Evolutionary conservation across 192 early-diverging fungal genomes (phyloP).

Genomic region (Backusella tuberculispora): DNA sequence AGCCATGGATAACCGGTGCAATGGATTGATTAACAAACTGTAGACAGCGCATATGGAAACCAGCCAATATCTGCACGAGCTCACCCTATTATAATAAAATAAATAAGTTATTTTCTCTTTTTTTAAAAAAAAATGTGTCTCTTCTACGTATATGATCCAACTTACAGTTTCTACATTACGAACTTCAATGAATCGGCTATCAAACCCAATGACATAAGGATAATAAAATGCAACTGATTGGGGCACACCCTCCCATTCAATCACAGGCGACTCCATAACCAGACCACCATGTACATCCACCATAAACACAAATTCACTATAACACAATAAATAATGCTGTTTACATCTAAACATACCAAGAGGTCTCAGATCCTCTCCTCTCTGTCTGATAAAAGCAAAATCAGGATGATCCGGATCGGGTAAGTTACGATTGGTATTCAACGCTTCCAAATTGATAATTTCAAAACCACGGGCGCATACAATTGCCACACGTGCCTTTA

Average conservation of each 20-base stretch:
- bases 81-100: constrained; percentile 42
- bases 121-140: constrained; percentile 10
- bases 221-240: constrained; percentile 77
- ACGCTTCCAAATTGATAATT: constrained; percentile 82
- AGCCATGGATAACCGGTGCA: constrained; percentile 40
- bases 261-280: constrained; percentile 45
- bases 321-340: constrained; percentile 85
- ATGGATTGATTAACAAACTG: constrained; percentile 44
- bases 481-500: constrained; percentile 82
- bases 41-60: constrained; percentile 61
- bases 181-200: constrained; percentile 88
- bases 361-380: constrained; percentile 73
- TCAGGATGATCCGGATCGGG: constrained; percentile 79
- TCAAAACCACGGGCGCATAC: constrained; percentile 94
- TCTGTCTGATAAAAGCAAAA: constrained; percentile 78
- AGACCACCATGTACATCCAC: constrained; percentile 68
- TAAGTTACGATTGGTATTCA: constrained; percentile 79
- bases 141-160: not conserved
- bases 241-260: constrained; percentile 87
- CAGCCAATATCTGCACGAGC: constrained; percentile 57
- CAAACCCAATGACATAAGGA: constrained; percentile 92
- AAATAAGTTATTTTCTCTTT: not conserved
- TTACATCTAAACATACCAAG: constrained; percentile 80
- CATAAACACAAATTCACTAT: constrained; percentile 84
- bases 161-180: constrained; percentile 77